These are phyloP conservation scores for Carex myosuroides DNA, from an alignment of 176 grass and related monocot genomes.

Conservation along the genomic window DNA sequence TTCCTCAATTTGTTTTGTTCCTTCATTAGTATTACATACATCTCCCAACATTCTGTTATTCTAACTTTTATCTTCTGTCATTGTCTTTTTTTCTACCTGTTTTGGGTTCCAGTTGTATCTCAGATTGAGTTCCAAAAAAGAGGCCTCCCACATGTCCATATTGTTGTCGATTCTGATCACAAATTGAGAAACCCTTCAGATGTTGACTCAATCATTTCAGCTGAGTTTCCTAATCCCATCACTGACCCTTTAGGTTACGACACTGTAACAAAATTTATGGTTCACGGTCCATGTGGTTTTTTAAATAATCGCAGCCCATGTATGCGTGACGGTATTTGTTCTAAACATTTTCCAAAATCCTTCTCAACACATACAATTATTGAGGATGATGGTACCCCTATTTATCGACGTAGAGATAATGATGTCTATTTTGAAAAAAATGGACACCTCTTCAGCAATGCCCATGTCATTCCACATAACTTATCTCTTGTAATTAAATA, in stretches of 20 bases:
- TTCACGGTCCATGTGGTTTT: constrained; percentile 6
- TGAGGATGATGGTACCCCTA: constrained; percentile 16
- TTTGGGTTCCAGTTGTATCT: no score
- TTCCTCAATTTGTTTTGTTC: no score
- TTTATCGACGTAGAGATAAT: constrained; percentile 21
- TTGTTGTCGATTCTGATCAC: not conserved
- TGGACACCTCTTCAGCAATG: not conserved
- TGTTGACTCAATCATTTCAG: not conserved
- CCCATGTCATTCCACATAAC: constrained; percentile 7
- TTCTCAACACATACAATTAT: not conserved
- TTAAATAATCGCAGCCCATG: not conserved
- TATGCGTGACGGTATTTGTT: not conserved
- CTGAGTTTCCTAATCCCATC: not conserved
- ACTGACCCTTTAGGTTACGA: not conserved
- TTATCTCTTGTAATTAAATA: not conserved
- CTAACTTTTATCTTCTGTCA: no score
- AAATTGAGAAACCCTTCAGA: not conserved
- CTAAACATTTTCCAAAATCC: constrained; percentile 12
- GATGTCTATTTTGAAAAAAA: not conserved
- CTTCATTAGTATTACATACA: no score
- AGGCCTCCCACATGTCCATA: not conserved
- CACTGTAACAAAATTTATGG: not conserved
- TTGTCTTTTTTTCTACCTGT: no score
- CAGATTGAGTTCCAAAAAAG: no score
- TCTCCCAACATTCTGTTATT: no score